Base-by-base conservation (phyloP, 108 stramenopile genomes). In the Cyclotella atomus region DNA sequence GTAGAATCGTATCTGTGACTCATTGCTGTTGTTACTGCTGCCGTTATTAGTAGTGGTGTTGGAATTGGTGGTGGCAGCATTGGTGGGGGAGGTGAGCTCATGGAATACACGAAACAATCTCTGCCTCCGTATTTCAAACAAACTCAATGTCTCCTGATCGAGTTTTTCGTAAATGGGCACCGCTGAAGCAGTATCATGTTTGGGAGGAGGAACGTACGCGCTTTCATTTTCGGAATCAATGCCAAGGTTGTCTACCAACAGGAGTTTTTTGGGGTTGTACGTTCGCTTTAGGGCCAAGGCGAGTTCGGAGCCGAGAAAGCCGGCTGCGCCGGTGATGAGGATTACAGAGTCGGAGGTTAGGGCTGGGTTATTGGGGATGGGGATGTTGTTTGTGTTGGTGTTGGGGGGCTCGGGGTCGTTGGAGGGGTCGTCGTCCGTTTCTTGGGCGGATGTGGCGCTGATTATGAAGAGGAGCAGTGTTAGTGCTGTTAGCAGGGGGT, bases 261-360 rank as follows among this genome's bases (percentile, higher is more conserved):
- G 70, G 6, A 94, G 56, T 25, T 82, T 77, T 19, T 80, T 78
- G 1, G 87, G 83, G 29, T 65, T 44, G 75, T 94, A 94, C 34
- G 88, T 89, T 17, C 91, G 88, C 41, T 84, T 76, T 35, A 94
- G 75, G 23, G 93, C 90, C 67, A 94, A 70, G 8, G 89, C 89
- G 1, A 94, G 54, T 73, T 91, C 89, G 20, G 85, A 86, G 32
- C 94, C 94, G 61, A 95, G 47, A 73, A 91, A 92, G 52, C 91
- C 89, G 17, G 91, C 94, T 23, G 90, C 91, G 6, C 94, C 94
- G 10, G 88, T 90, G 66, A 95, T 87, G 41, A 95, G 65, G 2
- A 95, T 85, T 21, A 94, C 93, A 9, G 89, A 90, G 28, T 79
- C 45, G 28, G 53, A 34, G 33, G 62, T 47, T 23, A 81, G 62